Conservation (phyloP, 106 monocot genomes). For the Apostasia ramifera region DNA sequence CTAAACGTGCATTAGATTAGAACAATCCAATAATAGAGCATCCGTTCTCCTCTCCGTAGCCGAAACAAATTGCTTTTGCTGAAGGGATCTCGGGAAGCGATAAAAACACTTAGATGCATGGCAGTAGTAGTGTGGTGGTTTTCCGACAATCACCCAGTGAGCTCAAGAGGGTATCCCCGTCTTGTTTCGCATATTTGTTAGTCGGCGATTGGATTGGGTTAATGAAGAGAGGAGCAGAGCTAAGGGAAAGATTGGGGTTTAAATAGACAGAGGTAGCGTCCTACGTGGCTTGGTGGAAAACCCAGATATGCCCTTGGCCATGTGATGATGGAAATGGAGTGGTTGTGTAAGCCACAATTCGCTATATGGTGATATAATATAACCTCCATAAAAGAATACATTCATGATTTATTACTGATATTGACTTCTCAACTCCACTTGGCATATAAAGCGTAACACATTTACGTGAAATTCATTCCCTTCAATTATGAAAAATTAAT, state of each 20-base stretch:
- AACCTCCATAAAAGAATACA: too few species aligned
- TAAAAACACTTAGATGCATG: too few species aligned
- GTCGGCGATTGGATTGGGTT: background rate
- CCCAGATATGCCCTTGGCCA: background rate
- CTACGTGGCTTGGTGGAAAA: constrained; percentile 14
- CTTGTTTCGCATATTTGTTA: background rate
- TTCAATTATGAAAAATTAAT: too few species aligned
- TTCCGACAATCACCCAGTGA: background rate
- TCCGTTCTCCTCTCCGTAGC: background rate
- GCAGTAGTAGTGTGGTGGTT: background rate
- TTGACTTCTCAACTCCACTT: too few species aligned
- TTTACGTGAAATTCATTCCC: too few species aligned
- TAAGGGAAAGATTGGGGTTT: background rate
- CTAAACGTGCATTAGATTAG: background rate
- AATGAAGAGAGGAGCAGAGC: background rate
- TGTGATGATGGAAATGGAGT: constrained; percentile 2
- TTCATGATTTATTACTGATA: too few species aligned
- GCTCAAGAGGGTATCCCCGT: background rate
- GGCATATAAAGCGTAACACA: too few species aligned
- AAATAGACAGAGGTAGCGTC: background rate
- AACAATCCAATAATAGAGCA: background rate
- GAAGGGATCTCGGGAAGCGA: too few species aligned
- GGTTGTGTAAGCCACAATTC: background rate
- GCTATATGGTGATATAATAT: too few species aligned
- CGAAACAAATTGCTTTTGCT: background rate